Evolutionary conservation across 495 filamentous ascomycete species (phyloP), one percentile per base, ranked within the genome.

Genomic region (Xanthoparmelia taractica): DNA sequence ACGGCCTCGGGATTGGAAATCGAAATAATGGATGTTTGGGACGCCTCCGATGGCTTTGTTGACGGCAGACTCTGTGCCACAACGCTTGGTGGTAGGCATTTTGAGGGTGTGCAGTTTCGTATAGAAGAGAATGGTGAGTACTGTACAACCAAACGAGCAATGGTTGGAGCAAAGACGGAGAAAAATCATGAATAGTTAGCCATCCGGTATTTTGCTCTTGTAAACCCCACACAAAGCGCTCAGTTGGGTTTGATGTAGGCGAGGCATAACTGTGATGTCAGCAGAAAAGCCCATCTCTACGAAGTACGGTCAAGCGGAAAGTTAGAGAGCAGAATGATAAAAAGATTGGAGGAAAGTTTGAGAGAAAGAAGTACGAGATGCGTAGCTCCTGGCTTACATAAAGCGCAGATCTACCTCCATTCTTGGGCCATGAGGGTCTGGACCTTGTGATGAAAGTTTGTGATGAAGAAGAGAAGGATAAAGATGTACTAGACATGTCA

Each of bases 1-100:
- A n/a, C 76, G 72, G 31, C 78, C 77, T 13, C 76, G 69, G 29
- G 74, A 71, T 33, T 72, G 69, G 63, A 79, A 75, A 63, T 78
- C 72, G 36, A 79, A 64, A 63, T 78, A 78, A 57, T 76, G 74
- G 37, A 73, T 66, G 7, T 61, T 69, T 10, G 73, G 68, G 20
- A 73, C 63, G 52, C 71, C 73, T 33, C 72, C 72, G 41, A 73
- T 72, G 58, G 65, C 66, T 25, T 64, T 61, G 61, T 73, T 73
- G 57, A 64, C 65, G 13, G 52, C 66, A 58, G 63, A 48, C 17
- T 66, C 60, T 31, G 65, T 65, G 52, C 69, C 64, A 60, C 60
- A 61, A 23, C 50, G 65, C 60, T 67, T 65, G 0, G 65, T 68
- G 57, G 64, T 56, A 57, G 70, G 70, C 66, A 73, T 73, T 18